Evolutionary conservation across 495 filamentous ascomycete genomes (phyloP).

Genomic region (Neurospora tetraspora): DNA sequence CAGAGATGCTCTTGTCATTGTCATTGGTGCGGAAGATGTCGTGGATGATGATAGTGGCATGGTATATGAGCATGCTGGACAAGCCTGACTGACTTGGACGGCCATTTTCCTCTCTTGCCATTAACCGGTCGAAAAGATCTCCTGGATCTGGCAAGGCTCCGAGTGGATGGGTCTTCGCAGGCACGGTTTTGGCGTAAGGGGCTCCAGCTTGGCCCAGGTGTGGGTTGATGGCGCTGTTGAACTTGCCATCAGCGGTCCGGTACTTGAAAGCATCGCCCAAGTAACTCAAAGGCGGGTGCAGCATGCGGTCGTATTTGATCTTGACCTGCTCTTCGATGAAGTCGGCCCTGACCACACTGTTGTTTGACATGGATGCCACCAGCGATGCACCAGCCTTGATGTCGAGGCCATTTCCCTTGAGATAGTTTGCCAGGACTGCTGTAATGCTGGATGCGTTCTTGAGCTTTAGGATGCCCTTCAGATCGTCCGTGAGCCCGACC

Average conservation of each 20-base stretch:
- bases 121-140: constrained; percentile 61
- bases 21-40: constrained; percentile 39
- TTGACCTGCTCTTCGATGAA: constrained; percentile 9
- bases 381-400: constrained; percentile 1
- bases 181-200: constrained; percentile 62
- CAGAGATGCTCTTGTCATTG: constrained; percentile 23
- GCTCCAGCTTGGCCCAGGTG: constrained; percentile 46
- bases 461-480: not conserved
- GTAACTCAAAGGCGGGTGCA: constrained; percentile 11
- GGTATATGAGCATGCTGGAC: constrained; percentile 75
- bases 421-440: not conserved
- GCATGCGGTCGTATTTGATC: constrained; percentile 8
- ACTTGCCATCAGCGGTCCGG: constrained; percentile 59
- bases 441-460: not conserved
- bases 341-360: not conserved
- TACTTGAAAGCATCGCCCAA: constrained; percentile 30
- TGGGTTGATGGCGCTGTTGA: constrained; percentile 55
- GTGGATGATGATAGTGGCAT: constrained; percentile 75
- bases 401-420: not conserved
- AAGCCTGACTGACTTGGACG: constrained; percentile 61
- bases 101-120: constrained; percentile 46
- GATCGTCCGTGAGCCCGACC: not conserved
- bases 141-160: constrained; percentile 60
- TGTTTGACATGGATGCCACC: constrained; percentile 1
- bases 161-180: constrained; percentile 31